These are phyloP conservation scores for Solanum virginianum DNA, from an alignment of 257 asterid genomes.

Conservation along the genomic window DNA sequence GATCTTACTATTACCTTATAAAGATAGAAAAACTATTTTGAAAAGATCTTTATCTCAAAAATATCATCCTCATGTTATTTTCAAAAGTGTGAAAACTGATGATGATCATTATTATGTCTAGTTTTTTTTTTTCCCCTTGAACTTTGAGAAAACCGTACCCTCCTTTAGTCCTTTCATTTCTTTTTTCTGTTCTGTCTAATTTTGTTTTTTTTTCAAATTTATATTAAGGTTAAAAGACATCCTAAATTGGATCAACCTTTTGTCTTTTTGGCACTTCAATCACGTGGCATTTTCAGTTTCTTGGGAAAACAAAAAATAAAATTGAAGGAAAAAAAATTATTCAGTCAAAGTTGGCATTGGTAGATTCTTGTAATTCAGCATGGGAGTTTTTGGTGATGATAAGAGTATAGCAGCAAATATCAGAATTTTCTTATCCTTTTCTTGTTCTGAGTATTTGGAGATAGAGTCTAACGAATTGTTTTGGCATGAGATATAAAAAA, in stretches of 20 bases:
- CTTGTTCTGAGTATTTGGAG: background rate
- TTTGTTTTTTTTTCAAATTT: background rate
- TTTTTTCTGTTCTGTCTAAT: background rate
- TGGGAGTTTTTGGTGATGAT: background rate
- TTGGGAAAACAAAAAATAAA: background rate
- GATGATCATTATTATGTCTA: background rate
- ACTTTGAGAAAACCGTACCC: background rate
- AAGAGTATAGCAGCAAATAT: background rate
- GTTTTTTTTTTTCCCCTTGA: background rate
- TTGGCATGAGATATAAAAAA: too few relatives aligned
- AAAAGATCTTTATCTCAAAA: too few relatives aligned
- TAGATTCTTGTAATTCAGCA: background rate
- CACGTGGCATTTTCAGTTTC: constrained; percentile 1
- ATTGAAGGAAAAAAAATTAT: background rate
- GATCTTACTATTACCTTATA: too few relatives aligned
- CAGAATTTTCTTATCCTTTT: background rate
- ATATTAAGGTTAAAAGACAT: background rate
- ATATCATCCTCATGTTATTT: too few relatives aligned
- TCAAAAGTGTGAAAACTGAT: background rate
- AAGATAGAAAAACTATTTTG: too few relatives aligned
- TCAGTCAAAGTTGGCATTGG: background rate
- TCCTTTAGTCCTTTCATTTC: background rate
- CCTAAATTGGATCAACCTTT: background rate
- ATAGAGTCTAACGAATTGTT: too few relatives aligned
- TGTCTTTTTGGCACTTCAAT: background rate